Evolutionary conservation across 2,329 filamentous ascomycete species (phyloP).

Genomic region (Kalaharituber pfeilii): DNA sequence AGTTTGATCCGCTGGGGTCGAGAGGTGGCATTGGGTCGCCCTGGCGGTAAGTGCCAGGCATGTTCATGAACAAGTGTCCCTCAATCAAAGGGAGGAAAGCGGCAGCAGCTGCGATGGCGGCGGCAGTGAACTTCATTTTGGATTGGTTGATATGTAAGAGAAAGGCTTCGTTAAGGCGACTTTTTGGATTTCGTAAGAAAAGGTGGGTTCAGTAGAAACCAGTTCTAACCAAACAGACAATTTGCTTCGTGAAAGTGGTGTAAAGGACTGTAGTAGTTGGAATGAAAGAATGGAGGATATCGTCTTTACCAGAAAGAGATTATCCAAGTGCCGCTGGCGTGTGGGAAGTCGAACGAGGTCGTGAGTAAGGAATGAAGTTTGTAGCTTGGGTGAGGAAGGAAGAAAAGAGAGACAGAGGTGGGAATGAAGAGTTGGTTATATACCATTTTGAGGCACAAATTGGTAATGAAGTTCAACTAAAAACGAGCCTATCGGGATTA

Average conservation of each 20-base stretch:
- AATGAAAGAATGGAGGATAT: not conserved
- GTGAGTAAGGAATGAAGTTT: not conserved
- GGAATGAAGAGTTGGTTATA: too few relatives aligned
- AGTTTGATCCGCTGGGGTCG: constrained; percentile 42
- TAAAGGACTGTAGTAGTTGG: not conserved
- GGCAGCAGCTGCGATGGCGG: constrained; percentile 35
- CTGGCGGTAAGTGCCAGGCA: constrained; percentile 39
- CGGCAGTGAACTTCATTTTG: constrained; percentile 35
- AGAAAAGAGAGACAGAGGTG: not conserved
- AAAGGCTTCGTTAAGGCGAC: not conserved
- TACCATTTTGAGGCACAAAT: too few relatives aligned
- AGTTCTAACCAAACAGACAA: not conserved
- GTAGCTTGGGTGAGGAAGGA: not conserved
- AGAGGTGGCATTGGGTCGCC: constrained; percentile 40
- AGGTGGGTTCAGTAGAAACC: not conserved
- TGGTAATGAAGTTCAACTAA: too few relatives aligned
- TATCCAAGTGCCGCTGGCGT: not conserved
- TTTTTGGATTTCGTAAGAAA: not conserved
- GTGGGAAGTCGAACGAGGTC: not conserved
- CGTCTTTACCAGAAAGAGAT: constrained; percentile 1
- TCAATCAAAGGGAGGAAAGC: constrained; percentile 40
- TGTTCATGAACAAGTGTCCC: constrained; percentile 60
- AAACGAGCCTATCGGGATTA: too few relatives aligned
- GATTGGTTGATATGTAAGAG: not conserved
- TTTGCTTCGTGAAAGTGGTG: not conserved